These are phyloP conservation scores for Claviceps sp. DNA, from an alignment of 2,329 filamentous ascomycete genomes.

Conservation along the genomic window DNA sequence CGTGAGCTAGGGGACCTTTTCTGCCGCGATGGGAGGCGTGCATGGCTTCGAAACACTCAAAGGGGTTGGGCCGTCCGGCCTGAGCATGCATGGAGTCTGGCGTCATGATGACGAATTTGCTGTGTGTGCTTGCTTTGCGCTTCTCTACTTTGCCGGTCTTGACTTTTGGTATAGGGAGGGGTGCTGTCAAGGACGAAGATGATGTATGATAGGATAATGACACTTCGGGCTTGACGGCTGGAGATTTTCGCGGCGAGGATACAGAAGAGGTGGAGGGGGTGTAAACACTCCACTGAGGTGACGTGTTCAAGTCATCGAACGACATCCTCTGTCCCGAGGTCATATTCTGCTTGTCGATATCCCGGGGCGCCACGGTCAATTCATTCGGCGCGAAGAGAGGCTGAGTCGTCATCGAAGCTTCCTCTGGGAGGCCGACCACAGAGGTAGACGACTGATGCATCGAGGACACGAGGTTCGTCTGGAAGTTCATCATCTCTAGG, in stretches of 20 bases:
- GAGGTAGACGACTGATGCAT: constrained; percentile 11
- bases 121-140: constrained; percentile 14
- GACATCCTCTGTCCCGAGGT: constrained; percentile 21
- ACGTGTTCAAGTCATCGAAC: constrained; percentile 26
- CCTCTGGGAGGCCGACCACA: constrained; percentile 6
- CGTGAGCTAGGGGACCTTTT: constrained; percentile 40
- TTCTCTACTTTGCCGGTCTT: constrained; percentile 24
- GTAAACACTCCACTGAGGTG: constrained; percentile 10
- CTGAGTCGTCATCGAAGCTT: constrained; percentile 27
- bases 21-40: constrained; percentile 39
- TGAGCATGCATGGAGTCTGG: constrained; percentile 39
- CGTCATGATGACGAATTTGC: constrained; percentile 42
- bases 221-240: constrained; percentile 14
- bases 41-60: constrained; percentile 41
- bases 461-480: constrained; percentile 16
- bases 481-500: constrained; percentile 20
- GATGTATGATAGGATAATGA: not conserved
- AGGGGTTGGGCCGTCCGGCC: constrained; percentile 35
- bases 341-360: constrained; percentile 20
- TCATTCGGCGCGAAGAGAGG: constrained; percentile 21
- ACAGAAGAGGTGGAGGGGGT: constrained; percentile 12
- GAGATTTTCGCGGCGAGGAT: constrained; percentile 17
- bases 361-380: constrained; percentile 27
- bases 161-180: constrained; percentile 28
- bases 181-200: constrained; percentile 12